A percentile compares a stretch with the other conserved stretches of the same genome.
Evolutionary conservation across 169 alveolate species (phyloP).

Genomic region (Toxoplasma gondii): DNA sequence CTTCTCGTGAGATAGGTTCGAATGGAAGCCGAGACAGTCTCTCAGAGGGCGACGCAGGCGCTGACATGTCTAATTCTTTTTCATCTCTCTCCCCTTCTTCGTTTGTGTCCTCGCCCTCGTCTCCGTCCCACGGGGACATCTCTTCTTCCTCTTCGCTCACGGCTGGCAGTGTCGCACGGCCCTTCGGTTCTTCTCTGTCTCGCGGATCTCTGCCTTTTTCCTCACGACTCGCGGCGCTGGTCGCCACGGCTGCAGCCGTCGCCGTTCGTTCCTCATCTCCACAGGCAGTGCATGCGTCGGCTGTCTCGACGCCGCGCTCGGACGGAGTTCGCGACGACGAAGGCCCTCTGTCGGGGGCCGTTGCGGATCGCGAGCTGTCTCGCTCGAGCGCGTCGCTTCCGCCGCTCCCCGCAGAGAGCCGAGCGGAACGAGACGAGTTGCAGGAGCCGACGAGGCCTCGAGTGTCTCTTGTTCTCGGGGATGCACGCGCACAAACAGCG

Average conservation of each 20-base stretch:
- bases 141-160: too few species aligned
- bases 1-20: too few species aligned
- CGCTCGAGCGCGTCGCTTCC: background rate
- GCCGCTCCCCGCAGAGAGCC: background rate
- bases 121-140: background rate
- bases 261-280: background rate
- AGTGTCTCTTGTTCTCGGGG: too few species aligned
- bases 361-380: background rate
- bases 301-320: background rate
- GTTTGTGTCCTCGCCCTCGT: background rate
- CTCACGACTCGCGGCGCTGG: background rate
- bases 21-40: too few species aligned
- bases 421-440: background rate
- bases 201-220: background rate
- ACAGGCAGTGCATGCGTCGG: background rate
- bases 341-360: background rate
- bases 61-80: background rate
- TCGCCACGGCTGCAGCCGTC: background rate
- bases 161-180: too few species aligned
- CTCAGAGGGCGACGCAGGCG: too few species aligned
- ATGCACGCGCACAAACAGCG: too few species aligned
- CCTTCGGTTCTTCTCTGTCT: background rate
- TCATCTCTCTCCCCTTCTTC: background rate
- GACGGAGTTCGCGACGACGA: background rate
- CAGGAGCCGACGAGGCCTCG: too few species aligned